Evolutionary conservation across 768 basidiomycete genomes (phyloP), one percentile per base, ranked within the genome.

Genomic region (Coprinopsis marcescibilis): DNA sequence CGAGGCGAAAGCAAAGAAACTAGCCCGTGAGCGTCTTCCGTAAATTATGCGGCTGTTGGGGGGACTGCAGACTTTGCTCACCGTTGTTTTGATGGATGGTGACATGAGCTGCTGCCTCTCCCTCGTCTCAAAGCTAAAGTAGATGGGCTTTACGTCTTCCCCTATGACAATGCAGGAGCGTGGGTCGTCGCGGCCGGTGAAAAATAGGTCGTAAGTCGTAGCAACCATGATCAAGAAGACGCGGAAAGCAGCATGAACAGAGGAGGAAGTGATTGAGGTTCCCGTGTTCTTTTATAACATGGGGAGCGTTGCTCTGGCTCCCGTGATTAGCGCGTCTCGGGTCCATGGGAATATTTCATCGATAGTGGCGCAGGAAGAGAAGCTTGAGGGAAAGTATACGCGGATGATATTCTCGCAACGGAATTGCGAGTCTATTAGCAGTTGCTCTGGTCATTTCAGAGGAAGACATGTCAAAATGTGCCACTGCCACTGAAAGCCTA

Each of bases 121-220:
- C 43, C 70, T 66, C 10, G 85, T 87, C 59, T 81, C 77, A 62
- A 88, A 85, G 57, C 72, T 76, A 59, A 80, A 77, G 66, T 77
- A 83, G 55, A 84, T 63, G 1, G 76, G 75, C 53, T 68, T 72
- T 25, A 65, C 67, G 62, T 77, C 78, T 57, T 81, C 76, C 32
- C 84, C 82, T 54, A 86, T 85, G 65, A 86, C 65, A 48, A 79
- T 72, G 59, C 80, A 83, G 48, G 70, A 72, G 45, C 83, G 77
- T 36, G 84, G 83, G 65, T 87, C 75, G 61, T 81, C 80, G 58
- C 69, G 68, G 46, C 83, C 80, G 38, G 82, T 81, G 70, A 86
- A 87, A 65, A 76, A 85, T 26, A 87, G 64, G 58, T 75, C 66
- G 62, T 71, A 82, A 49, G 72, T 67, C 49, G 69, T 66, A 50